phyloP scores from a whole-genome alignment of 208 protist species.

The Leishmania braziliensis region DNA sequence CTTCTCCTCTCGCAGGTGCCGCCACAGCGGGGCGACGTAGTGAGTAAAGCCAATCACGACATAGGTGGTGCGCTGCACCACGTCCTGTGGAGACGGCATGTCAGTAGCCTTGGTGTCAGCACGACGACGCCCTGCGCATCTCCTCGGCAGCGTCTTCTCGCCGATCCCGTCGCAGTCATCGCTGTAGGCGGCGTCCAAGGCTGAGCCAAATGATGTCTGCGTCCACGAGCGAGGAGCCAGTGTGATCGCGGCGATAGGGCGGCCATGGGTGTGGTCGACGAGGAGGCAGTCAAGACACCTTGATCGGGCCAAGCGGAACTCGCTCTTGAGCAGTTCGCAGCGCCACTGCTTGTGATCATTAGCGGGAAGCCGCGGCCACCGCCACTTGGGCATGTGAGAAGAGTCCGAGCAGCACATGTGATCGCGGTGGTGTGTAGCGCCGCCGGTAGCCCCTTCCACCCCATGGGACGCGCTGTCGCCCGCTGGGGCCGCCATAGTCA shows the following conservation, averaged over 20 bases:
- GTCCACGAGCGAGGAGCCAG: slow-evolving; percentile 26
- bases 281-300: slow-evolving; percentile 67
- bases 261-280: slow-evolving; percentile 45
- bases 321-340: slow-evolving; percentile 67
- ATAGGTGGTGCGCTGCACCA: slow-evolving; percentile 47
- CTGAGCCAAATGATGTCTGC: background rate
- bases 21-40: slow-evolving; percentile 64
- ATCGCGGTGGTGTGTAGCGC: background rate
- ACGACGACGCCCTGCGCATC: slow-evolving; percentile 1
- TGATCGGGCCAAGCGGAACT: slow-evolving; percentile 67
- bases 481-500: background rate
- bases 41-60: slow-evolving; percentile 54
- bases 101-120: background rate
- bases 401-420: background rate
- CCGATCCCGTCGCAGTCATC: background rate
- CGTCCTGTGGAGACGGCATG: slow-evolving; percentile 19
- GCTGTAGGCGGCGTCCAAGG: background rate
- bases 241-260: slow-evolving; percentile 58
- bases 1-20: slow-evolving; percentile 63
- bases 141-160: background rate
- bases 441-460: background rate
- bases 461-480: background rate
- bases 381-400: background rate
- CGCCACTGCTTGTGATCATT: slow-evolving; percentile 58
- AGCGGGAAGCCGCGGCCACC: slow-evolving; percentile 25